Conservation (phyloP, 257 asterid species). For the Plantago major region DNA sequence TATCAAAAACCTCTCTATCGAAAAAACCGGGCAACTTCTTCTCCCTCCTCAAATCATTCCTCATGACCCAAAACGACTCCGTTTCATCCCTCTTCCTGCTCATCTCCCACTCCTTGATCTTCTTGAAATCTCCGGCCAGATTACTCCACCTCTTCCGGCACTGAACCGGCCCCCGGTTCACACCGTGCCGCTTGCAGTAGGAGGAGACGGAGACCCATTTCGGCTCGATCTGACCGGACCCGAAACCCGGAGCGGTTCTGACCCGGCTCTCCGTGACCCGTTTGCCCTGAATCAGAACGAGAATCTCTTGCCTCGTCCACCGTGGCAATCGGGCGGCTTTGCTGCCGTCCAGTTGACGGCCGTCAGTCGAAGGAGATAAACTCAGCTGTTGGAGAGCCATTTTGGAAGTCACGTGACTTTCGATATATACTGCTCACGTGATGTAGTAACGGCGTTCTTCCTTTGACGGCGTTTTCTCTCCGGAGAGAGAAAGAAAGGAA, state of each 20-base stretch:
- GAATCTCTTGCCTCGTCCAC: conserved; percentile 88
- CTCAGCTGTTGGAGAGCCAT: too few species aligned
- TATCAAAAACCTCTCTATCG: conserved; percentile 85
- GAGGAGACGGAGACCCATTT: conserved; percentile 92
- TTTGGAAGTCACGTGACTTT: too few species aligned
- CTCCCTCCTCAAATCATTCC: conserved; percentile 86
- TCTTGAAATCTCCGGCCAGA: conserved; percentile 81
- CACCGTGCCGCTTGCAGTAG: conserved; percentile 85
- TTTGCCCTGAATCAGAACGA: conserved; percentile 82
- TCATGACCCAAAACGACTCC: conserved; percentile 94
- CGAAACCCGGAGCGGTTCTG: conserved; percentile 60
- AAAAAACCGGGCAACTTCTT: conserved; percentile 85
- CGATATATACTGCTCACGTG: too few species aligned
- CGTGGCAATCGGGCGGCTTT: conserved; percentile 75
- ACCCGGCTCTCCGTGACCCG: conserved; percentile 69
- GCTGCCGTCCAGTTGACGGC: background rate
- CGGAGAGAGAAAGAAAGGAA: too few species aligned
- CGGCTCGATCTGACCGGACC: conserved; percentile 73
- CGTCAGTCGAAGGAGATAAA: too few species aligned
- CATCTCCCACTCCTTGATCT: conserved; percentile 88
- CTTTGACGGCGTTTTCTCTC: too few species aligned
- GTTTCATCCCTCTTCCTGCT: conserved; percentile 39
- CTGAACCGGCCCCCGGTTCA: conserved; percentile 91
- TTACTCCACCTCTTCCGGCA: conserved; percentile 97
- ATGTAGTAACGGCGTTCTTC: too few species aligned